Evolutionary conservation across 305 asterid species (phyloP), one percentile per base, ranked within the genome.

Genomic region (Stenogyne calaminthoides): DNA sequence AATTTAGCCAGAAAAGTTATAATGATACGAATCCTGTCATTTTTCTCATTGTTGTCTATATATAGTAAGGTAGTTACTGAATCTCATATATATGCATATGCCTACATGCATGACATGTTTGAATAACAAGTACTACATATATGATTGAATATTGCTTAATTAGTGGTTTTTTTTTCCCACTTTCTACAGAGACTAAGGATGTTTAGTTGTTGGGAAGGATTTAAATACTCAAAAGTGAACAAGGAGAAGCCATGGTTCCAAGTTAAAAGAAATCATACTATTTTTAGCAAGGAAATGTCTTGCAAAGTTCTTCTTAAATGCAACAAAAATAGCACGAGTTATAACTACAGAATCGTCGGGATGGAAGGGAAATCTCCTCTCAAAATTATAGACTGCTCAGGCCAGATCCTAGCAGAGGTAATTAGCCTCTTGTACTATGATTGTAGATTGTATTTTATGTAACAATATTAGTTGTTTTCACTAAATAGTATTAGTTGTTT

Each of bases 181-280:
- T n/a, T 22, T 1, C 9, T 25, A 77, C 93, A 91, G 97, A 89
- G 80, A 69, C 54, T 85, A 0, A 12, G 78, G 10, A 25, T 87
- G n/a, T 82, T 83, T 18, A 84, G 85, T 54, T 36, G 82, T 19
- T 91, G 97, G 97, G 85, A 89, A 47, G 96, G 97, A 0, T 88
- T 82, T 14, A 93, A 80, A 76, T 84, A 73, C 16, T 75, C 81
- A 8, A 86, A 70, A 52, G 80, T 58, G 9, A 64, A 67, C 58
- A 70, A 74, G 54, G 87, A 80, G 80, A 84, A 79, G 8, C 86
- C 88, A 72, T 88, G 91, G 89, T 88, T 93, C 80, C 83, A 70
- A 79, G 93, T 87, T 20, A 81, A 80, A 72, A 90, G 87, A 81
- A 81, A 60, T n/a, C 44, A 52, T 7, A 42, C 55, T 7, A 56